Evolutionary conservation across 2,329 filamentous ascomycete species (phyloP), one percentile per base, ranked within the genome.

Genomic region (Aureobasidium musti): DNA sequence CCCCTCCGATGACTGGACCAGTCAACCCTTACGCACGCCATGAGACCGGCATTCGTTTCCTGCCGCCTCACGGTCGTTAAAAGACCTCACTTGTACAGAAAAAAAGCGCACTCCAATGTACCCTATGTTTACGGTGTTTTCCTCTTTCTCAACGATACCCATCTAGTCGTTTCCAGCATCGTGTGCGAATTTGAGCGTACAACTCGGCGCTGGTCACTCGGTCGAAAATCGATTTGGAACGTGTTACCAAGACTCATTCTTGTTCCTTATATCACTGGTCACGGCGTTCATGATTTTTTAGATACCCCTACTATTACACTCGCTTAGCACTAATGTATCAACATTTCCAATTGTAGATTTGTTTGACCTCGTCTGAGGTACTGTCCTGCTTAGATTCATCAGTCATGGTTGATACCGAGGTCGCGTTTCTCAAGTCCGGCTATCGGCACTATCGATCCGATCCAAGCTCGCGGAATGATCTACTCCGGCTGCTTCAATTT

Each of bases 1-100:
- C 74, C n/a, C 65, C 72, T 23, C 75, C 74, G 17, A 71, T 73
- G 49, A 75, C 74, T 26, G 75, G 75, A 28, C 74, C 74, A 17
- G 73, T 70, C 70, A 76, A 76, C 65, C 74, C 75, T 10, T 76
- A 74, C 60, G 73, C 65, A 57, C 65, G 63, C 52, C 43, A 57
- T 30, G 63, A 65, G 30, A 8, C 52, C 4, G 57, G n/a, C 21
- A 50, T 37, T n/a, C 39, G 50, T 28, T 37, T 37, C 37, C 17
- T 65, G 61, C 37, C 39, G 50, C 35, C 61, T 56, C 61, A 54
- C 33, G 13, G 61, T 43, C 59, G 59, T 30, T 63, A 23, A 63
- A 63, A 30, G 10, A 52, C 21, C 19, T 50, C 37, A 21, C n/a
- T n/a, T 63, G 59, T 63, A 50, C 23, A 39, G 33, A 39, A 39